phyloP scores from a whole-genome alignment of 2,329 filamentous ascomycete species.

The Chlorencoelia australis region DNA sequence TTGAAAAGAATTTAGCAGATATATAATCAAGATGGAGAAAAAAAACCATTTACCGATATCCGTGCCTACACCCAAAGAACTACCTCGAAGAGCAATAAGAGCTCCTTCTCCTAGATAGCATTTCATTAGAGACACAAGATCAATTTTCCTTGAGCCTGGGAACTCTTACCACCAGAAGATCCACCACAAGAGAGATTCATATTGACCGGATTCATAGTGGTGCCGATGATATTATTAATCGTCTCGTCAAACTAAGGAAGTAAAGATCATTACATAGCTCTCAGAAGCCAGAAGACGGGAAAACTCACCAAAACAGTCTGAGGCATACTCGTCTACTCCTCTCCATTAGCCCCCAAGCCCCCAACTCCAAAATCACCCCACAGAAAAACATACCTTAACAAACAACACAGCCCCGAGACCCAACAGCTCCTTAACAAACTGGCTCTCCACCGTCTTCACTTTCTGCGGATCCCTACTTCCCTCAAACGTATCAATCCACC shows the following conservation, averaged over 20 bases:
- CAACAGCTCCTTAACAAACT: slow-evolving; percentile 27
- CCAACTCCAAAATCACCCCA: not conserved
- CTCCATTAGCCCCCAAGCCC: not conserved
- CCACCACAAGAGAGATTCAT: slow-evolving; percentile 48
- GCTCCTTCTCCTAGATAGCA: slow-evolving; percentile 17
- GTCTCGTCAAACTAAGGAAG: slow-evolving; percentile 27
- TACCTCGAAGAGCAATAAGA: slow-evolving; percentile 15
- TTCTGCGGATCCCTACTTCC: slow-evolving; percentile 37
- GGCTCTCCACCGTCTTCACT: slow-evolving; percentile 39
- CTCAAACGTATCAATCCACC: slow-evolving; percentile 37
- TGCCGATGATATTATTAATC: slow-evolving; percentile 31
- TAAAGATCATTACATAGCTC: not conserved
- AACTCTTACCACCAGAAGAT: slow-evolving; percentile 39
- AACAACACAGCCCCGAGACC: slow-evolving; percentile 29
- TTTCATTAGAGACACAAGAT: not conserved
- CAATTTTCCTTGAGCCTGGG: not conserved
- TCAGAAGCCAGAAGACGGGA: no score
- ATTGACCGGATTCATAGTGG: slow-evolving; percentile 46
- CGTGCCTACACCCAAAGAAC: slow-evolving; percentile 17
- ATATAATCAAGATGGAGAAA: not conserved
- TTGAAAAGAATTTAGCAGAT: not conserved
- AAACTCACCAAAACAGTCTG: slow-evolving; percentile 24
- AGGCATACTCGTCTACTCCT: slow-evolving; percentile 26
- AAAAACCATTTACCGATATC: slow-evolving; percentile 15
- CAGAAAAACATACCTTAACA: slow-evolving; percentile 14